phyloP scores from a whole-genome alignment of 495 filamentous ascomycete species.

The Penicillium macrosclerotiorum region DNA sequence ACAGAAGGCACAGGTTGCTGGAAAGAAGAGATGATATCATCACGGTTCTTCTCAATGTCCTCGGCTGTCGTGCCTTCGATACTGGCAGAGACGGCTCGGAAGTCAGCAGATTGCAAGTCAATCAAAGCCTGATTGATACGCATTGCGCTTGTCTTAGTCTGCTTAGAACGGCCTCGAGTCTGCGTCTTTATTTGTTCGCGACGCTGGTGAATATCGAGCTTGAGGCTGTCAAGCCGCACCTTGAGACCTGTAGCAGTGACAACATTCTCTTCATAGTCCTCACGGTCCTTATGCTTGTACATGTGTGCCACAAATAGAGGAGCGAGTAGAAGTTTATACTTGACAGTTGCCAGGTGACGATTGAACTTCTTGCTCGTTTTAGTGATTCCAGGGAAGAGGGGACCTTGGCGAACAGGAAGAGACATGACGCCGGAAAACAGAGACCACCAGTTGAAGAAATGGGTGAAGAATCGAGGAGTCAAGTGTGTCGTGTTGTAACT shows the following conservation, averaged over 20 bases:
- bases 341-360: constrained; percentile 92
- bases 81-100: constrained; percentile 88
- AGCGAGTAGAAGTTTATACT: constrained; percentile 90
- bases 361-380: constrained; percentile 99
- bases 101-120: constrained; percentile 88
- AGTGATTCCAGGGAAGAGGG: constrained; percentile 83
- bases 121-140: constrained; percentile 91
- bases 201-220: constrained; percentile 92
- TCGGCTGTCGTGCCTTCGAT: constrained; percentile 75
- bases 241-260: constrained; percentile 94
- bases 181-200: constrained; percentile 85
- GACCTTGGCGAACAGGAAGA: constrained; percentile 87
- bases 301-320: constrained; percentile 94
- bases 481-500: constrained; percentile 96
- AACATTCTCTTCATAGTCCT: constrained; percentile 74
- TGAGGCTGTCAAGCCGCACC: constrained; percentile 88
- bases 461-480: constrained; percentile 92
- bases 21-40: constrained; percentile 55
- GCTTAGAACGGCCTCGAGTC: constrained; percentile 66
- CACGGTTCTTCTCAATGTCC: constrained; percentile 62
- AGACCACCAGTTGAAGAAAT: constrained; percentile 98
- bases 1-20: constrained; percentile 51
- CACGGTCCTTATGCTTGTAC: constrained; percentile 96
- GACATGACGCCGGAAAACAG: constrained; percentile 95
- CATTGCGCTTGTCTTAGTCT: constrained; percentile 83